These are phyloP conservation scores for Penstemon barbatus DNA, from an alignment of 257 asterid species.

Conservation along the genomic window DNA sequence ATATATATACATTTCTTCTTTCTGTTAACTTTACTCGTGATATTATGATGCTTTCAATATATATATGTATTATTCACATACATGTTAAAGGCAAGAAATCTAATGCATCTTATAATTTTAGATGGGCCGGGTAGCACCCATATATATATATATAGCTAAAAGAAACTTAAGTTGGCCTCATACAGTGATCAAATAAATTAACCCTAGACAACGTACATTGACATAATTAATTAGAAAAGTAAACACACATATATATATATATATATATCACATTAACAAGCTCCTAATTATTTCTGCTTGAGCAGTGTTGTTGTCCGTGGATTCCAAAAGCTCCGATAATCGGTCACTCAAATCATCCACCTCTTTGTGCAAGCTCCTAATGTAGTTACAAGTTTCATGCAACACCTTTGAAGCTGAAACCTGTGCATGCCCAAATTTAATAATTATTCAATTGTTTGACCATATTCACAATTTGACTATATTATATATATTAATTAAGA, in stretches of 20 bases:
- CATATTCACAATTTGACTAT: too few relatives aligned
- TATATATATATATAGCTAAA: slow-evolving; percentile 31
- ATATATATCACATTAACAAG: slow-evolving; percentile 60
- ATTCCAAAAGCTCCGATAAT: slow-evolving; percentile 69
- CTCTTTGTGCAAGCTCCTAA: slow-evolving; percentile 77
- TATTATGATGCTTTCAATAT: too few relatives aligned
- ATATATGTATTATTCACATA: too few relatives aligned
- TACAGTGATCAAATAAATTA: slow-evolving; percentile 38
- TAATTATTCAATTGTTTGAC: too few relatives aligned
- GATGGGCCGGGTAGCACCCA: slow-evolving; percentile 3
- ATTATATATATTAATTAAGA: too few relatives aligned
- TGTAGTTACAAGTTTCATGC: slow-evolving; percentile 97
- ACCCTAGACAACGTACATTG: slow-evolving; percentile 42
- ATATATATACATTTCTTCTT: too few relatives aligned
- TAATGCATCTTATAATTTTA: too few relatives aligned
- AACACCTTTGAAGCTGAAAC: slow-evolving; percentile 88
- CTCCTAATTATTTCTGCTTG: slow-evolving; percentile 93
- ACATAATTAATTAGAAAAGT: slow-evolving; percentile 14
- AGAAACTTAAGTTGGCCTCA: slow-evolving; percentile 52
- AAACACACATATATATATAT: neutral
- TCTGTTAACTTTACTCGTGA: too few relatives aligned
- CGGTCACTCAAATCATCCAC: slow-evolving; percentile 88
- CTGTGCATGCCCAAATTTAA: slow-evolving; percentile 28
- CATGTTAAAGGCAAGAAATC: too few relatives aligned
- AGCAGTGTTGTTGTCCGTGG: slow-evolving; percentile 77